Conservation (phyloP, 345 rosid genomes). For the Melastoma malabathricum region DNA sequence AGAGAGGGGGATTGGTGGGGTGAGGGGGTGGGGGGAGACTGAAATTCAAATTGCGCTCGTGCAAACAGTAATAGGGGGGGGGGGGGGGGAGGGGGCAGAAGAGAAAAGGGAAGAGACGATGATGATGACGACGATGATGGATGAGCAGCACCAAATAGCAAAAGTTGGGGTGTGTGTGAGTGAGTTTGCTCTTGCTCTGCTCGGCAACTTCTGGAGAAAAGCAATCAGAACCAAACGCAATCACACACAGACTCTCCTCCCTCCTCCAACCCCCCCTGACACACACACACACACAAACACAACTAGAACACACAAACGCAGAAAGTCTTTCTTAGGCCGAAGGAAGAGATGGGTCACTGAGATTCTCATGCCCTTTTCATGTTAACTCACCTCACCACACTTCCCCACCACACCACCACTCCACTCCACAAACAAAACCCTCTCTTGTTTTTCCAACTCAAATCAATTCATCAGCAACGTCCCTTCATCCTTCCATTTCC, state of each 20-base stretch:
- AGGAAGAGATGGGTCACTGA: slow-evolving; percentile 7
- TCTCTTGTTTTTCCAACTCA: too few relatives aligned
- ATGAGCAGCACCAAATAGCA: neutral
- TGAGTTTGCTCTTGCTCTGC: too few relatives aligned
- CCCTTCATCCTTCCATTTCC: too few relatives aligned
- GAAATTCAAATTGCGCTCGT: neutral
- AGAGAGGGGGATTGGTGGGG: too few relatives aligned
- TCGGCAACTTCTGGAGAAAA: slow-evolving; percentile 5
- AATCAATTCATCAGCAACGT: too few relatives aligned
- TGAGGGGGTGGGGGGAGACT: too few relatives aligned
- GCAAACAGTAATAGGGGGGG: too few relatives aligned
- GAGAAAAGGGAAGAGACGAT: neutral
- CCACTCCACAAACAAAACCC: neutral
- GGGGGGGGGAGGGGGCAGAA: neutral
- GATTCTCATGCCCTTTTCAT: slow-evolving; percentile 14
- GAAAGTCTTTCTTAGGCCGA: too few relatives aligned
- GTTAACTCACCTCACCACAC: slow-evolving; percentile 1
- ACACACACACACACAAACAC: too few relatives aligned
- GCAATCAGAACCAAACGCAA: slow-evolving; percentile 4
- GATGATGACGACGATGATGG: neutral
- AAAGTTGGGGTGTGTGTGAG: neutral
- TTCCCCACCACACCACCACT: neutral
- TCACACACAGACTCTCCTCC: too few relatives aligned
- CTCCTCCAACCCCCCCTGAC: neutral
- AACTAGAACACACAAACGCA: too few relatives aligned